A percentile compares a stretch with the other conserved stretches of the same genome.
These are phyloP conservation scores for Grosmannia serpens DNA, from an alignment of 2,329 filamentous ascomycete genomes.

Conservation along the genomic window DNA sequence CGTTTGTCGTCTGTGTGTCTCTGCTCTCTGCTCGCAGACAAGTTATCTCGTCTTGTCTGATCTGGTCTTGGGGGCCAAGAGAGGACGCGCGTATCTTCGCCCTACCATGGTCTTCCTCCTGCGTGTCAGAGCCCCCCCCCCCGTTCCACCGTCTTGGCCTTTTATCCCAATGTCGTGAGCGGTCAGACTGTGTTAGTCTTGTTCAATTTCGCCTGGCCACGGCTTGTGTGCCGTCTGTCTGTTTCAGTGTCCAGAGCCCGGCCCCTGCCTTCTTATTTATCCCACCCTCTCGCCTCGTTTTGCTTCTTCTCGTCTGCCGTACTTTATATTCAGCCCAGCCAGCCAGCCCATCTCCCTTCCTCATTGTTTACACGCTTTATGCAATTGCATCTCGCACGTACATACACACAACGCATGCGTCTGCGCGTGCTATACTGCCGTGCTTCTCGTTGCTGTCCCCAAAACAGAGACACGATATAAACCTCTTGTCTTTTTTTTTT, in stretches of 20 bases:
- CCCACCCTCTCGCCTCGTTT: background rate
- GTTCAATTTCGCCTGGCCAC: background rate
- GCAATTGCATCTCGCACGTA: too few relatives aligned
- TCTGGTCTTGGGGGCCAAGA: background rate
- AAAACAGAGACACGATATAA: too few relatives aligned
- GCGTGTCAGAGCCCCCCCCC: background rate
- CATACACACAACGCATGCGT: too few relatives aligned
- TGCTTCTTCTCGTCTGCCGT: background rate
- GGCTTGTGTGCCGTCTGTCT: background rate
- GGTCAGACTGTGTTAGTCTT: background rate
- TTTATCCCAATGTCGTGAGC: background rate
- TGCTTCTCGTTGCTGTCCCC: background rate
- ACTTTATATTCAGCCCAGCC: background rate
- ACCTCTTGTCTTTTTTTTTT: too few relatives aligned
- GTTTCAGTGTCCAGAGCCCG: background rate
- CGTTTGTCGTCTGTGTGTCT: too few relatives aligned
- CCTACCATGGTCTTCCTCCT: background rate
- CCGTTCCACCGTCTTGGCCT: background rate
- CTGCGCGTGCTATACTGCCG: too few relatives aligned
- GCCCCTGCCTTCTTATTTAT: background rate
- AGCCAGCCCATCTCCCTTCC: background rate
- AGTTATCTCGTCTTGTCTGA: too few relatives aligned
- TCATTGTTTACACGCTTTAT: too few relatives aligned
- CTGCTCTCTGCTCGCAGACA: background rate
- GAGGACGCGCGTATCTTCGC: background rate